These are phyloP conservation scores for Aspergillus glaucus DNA, from an alignment of 2,329 filamentous ascomycete species.

Conservation along the genomic window DNA sequence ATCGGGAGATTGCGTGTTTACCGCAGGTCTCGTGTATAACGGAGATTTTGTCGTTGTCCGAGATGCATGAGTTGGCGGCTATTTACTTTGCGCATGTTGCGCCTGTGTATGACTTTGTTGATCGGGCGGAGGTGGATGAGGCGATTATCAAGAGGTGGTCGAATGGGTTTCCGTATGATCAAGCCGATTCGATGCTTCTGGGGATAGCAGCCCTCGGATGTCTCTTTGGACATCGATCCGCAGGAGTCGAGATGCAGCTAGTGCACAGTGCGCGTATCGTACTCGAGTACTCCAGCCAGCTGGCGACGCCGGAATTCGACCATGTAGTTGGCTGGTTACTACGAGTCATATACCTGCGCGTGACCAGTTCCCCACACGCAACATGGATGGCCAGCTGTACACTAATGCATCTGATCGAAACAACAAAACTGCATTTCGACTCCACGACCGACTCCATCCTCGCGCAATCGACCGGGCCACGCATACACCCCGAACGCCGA, in stretches of 20 bases:
- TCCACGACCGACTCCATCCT: not conserved
- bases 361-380: conserved; percentile 43
- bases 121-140: conserved; percentile 1
- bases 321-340: conserved; percentile 38
- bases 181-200: conserved; percentile 4
- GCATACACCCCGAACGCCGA: conserved; percentile 1
- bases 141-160: not conserved
- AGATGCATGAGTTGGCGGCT: not conserved
- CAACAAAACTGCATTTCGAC: conserved; percentile 22
- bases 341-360: conserved; percentile 43
- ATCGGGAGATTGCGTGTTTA: not conserved
- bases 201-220: conserved; percentile 12
- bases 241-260: not conserved
- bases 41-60: not conserved
- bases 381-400: conserved; percentile 50
- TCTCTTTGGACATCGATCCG: not conserved
- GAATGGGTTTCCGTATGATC: not conserved
- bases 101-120: conserved; percentile 11
- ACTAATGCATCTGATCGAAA: conserved; percentile 50
- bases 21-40: conserved; percentile 1
- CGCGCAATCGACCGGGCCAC: not conserved
- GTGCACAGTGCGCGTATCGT: conserved; percentile 3
- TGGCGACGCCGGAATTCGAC: conserved; percentile 2
- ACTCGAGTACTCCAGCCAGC: conserved; percentile 4
- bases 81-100: conserved; percentile 4